Conservation (phyloP, 257 asterid genomes). For the Solanum chilense region DNA sequence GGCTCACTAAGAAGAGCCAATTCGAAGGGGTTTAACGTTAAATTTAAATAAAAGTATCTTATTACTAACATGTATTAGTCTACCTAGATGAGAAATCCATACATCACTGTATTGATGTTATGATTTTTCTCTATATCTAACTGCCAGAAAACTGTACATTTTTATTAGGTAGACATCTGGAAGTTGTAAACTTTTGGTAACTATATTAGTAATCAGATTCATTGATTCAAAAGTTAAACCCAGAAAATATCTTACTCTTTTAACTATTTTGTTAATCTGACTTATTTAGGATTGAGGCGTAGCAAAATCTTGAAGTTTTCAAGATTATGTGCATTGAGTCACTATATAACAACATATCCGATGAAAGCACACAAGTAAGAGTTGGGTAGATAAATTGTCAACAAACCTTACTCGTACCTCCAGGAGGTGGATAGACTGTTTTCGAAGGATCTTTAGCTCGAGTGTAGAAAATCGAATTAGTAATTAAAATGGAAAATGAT, state of each 20-base stretch:
- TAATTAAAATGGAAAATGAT: not conserved
- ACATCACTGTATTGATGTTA: not conserved
- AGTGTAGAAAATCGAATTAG: not conserved
- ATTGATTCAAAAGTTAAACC: not conserved
- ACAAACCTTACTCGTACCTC: not conserved
- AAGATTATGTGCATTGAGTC: not conserved
- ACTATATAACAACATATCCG: not conserved
- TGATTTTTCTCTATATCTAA: not conserved
- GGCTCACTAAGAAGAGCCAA: constrained; percentile 41
- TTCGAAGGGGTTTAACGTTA: constrained; percentile 62
- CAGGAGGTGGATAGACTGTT: not conserved
- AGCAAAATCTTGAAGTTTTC: not conserved
- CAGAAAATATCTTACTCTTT: not conserved
- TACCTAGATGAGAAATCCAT: not conserved
- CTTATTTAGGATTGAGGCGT: not conserved
- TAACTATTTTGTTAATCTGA: not conserved
- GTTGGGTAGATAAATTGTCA: not conserved
- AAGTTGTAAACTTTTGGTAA: not conserved
- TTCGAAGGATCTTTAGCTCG: not conserved
- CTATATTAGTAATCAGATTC: not conserved
- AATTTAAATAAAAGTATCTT: constrained; percentile 20
- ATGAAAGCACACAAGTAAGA: not conserved
- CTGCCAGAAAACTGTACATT: not conserved
- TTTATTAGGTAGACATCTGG: not conserved
- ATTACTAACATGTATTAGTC: not conserved